Evolutionary conservation across 2,329 filamentous ascomycete genomes (phyloP).

Genomic region (Epichloe baconii): DNA sequence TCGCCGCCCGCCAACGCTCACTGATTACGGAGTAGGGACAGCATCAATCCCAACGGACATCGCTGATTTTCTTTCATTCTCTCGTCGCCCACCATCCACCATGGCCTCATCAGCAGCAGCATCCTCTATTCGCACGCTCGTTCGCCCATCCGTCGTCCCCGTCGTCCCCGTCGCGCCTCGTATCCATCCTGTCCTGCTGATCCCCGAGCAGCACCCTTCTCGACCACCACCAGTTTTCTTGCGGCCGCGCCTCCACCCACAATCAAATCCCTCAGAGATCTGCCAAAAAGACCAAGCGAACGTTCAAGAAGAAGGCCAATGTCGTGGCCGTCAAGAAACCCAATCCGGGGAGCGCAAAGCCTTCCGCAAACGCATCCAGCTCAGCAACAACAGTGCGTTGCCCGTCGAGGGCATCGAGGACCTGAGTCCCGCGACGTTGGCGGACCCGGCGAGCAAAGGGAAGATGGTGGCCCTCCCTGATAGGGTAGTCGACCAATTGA

Average conservation of each 20-base stretch:
- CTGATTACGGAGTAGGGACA: no score
- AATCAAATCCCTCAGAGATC: constrained; percentile 23
- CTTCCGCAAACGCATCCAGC: constrained; percentile 73
- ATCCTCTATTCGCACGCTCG: constrained; percentile 28
- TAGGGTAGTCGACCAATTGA: constrained; percentile 62
- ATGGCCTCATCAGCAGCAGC: constrained; percentile 7
- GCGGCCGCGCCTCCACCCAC: constrained; percentile 17
- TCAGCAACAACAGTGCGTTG: constrained; percentile 89
- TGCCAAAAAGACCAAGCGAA: constrained; percentile 28
- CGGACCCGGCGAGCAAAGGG: constrained; percentile 43
- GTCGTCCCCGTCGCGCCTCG: constrained; percentile 18
- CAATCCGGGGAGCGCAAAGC: constrained; percentile 73
- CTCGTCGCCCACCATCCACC: neutral
- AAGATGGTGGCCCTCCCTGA: constrained; percentile 58
- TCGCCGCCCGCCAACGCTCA: no score
- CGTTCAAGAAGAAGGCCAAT: constrained; percentile 39
- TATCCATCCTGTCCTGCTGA: constrained; percentile 16
- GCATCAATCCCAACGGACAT: no score
- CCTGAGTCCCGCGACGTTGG: constrained; percentile 41
- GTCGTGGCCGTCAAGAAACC: constrained; percentile 41
- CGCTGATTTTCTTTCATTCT: neutral
- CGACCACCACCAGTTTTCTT: constrained; percentile 19
- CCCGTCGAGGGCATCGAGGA: constrained; percentile 56
- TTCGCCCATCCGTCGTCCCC: constrained; percentile 19
- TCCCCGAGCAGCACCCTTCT: constrained; percentile 26